Percentiles rank a stretch among this genome's conserved stretches.
These are phyloP conservation scores for Rubus idaeus DNA, from an alignment of 306 rosid species.

Conservation along the genomic window DNA sequence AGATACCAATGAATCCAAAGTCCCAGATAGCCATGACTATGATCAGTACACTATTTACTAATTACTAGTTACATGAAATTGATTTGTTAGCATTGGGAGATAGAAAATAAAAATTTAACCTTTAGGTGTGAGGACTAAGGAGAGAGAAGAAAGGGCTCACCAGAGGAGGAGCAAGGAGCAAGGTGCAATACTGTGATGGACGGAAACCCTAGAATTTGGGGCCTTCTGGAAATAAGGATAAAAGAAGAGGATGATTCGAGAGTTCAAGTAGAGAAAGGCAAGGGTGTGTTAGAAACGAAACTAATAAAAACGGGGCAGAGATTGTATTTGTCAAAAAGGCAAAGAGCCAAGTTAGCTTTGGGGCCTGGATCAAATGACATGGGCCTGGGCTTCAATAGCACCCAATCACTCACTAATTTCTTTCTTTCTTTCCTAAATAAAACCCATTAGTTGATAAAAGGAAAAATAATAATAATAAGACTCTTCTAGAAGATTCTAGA, in stretches of 20 bases:
- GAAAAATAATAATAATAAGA: too few species aligned
- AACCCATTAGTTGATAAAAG: too few species aligned
- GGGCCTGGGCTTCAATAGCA: neutral
- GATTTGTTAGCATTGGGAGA: neutral
- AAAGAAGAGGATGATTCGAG: constrained; percentile 18
- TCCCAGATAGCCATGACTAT: constrained; percentile 6
- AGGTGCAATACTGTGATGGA: constrained; percentile 18
- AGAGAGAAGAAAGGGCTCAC: constrained; percentile 26
- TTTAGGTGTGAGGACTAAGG: neutral
- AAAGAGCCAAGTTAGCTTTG: neutral
- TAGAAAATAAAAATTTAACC: neutral
- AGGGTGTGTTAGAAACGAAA: constrained; percentile 24
- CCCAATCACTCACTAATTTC: neutral
- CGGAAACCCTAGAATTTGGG: constrained; percentile 46
- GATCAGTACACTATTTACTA: neutral
- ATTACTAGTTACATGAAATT: constrained; percentile 7
- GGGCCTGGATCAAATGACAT: neutral
- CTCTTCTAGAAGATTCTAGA: too few species aligned
- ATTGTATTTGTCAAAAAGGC: neutral
- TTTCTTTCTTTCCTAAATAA: too few species aligned
- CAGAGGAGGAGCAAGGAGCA: constrained; percentile 21
- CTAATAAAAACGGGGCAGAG: constrained; percentile 2
- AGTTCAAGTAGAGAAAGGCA: neutral
- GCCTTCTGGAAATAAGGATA: constrained; percentile 30
- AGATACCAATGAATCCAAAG: neutral